Conservation (phyloP, 2,329 filamentous ascomycete genomes). For the Alternaria gansuensis region DNA sequence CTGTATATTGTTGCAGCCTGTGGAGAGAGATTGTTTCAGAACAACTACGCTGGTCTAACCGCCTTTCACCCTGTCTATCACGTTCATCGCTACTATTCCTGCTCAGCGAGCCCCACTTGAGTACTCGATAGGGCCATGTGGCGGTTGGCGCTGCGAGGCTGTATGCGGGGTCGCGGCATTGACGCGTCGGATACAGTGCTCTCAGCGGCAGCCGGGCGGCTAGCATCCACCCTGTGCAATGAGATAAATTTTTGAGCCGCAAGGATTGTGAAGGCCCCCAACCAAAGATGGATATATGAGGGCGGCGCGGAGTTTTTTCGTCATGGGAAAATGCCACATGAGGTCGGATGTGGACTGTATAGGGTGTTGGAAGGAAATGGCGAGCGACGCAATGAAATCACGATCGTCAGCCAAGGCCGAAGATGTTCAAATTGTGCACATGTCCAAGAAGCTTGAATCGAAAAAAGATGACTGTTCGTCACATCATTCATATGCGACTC, state of each 20-base stretch:
- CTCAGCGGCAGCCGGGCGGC: constrained; percentile 11
- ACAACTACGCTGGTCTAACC: constrained; percentile 6
- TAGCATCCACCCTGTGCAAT: constrained; percentile 12
- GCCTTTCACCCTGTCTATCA: constrained; percentile 8
- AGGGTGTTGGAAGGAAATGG: not conserved
- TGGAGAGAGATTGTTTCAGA: constrained; percentile 1
- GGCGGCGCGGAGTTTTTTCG: constrained; percentile 5
- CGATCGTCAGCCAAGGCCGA: not conserved
- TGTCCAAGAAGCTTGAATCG: not conserved
- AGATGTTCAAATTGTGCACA: not conserved
- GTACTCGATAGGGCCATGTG: constrained; percentile 5
- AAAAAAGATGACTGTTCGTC: not conserved
- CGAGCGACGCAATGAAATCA: constrained; percentile 1
- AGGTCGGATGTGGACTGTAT: not conserved
- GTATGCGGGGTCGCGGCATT: constrained; percentile 24
- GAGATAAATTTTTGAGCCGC: constrained; percentile 9
- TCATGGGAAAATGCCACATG: not conserved
- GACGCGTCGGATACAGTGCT: constrained; percentile 19
- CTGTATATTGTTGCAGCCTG: constrained; percentile 1
- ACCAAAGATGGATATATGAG: not conserved
- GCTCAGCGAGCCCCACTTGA: constrained; percentile 7
- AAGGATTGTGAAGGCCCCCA: not conserved
- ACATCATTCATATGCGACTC: not conserved
- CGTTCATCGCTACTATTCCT: constrained; percentile 16
- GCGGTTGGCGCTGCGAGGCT: constrained; percentile 9